Evolutionary conservation across 805 yeast species (phyloP).

Genomic region (Pichia eremophila): DNA sequence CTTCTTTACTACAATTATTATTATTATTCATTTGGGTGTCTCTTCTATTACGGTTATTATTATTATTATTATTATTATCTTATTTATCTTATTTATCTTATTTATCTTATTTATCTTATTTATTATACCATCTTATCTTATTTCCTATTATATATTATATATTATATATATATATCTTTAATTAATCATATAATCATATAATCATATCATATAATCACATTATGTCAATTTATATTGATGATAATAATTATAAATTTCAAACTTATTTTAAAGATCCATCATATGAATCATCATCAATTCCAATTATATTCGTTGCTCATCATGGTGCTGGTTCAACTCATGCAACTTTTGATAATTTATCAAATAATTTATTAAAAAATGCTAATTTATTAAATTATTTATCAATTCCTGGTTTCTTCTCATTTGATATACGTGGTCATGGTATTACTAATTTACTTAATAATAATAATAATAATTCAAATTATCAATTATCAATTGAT

Average conservation of each 20-base stretch:
- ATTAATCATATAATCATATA: background rate
- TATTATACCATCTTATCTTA: background rate
- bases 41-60: no score
- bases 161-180: no score
- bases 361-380: constrained; percentile 25
- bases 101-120: background rate
- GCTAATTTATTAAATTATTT: constrained; percentile 22
- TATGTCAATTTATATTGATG: constrained; percentile 7
- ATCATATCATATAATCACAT: no score
- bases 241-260: constrained; percentile 32
- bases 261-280: constrained; percentile 51
- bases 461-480: background rate
- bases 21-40: background rate
- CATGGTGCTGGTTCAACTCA: constrained; percentile 96
- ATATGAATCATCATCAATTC: constrained; percentile 18
- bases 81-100: background rate
- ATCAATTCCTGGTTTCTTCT: constrained; percentile 49
- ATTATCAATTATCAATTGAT: constrained; percentile 36
- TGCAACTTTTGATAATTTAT: constrained; percentile 58
- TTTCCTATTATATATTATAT: background rate
- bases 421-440: constrained; percentile 83
- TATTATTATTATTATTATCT: no score
- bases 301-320: constrained; percentile 59
- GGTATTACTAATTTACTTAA: constrained; percentile 39
- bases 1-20: background rate